Conservation (phyloP, 345 rosid genomes). For the Limnanthes douglasii region DNA sequence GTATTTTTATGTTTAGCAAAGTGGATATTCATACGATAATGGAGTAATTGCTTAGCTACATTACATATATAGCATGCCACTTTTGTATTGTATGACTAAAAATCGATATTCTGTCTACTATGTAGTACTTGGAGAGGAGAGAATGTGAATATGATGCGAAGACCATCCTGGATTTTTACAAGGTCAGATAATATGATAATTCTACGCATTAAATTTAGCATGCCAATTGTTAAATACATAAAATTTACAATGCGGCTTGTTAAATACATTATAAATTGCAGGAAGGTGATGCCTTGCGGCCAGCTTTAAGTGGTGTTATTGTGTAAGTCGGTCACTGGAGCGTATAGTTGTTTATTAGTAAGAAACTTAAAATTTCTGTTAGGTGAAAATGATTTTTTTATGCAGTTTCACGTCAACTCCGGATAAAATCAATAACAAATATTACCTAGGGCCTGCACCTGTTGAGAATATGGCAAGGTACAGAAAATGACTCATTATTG, state of each 20-base stretch:
- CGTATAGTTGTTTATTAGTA: no score
- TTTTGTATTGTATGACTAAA: slow-evolving; percentile 2
- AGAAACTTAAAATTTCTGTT: no score
- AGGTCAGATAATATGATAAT: slow-evolving; percentile 20
- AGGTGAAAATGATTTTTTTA: no score
- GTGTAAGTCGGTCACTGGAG: slow-evolving; percentile 33
- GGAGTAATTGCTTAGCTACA: neutral
- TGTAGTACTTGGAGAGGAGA: slow-evolving; percentile 71
- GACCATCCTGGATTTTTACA: slow-evolving; percentile 59
- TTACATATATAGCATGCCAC: neutral
- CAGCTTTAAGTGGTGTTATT: slow-evolving; percentile 50
- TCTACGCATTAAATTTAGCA: no score
- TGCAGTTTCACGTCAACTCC: slow-evolving; percentile 84
- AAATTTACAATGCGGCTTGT: no score
- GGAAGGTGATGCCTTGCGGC: slow-evolving; percentile 36
- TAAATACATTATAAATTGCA: slow-evolving; percentile 5
- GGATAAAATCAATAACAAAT: slow-evolving; percentile 60
- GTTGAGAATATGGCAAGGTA: slow-evolving; percentile 79
- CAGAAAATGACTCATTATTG: neutral
- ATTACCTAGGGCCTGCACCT: slow-evolving; percentile 87
- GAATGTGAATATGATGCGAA: slow-evolving; percentile 89
- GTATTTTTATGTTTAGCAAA: slow-evolving; percentile 14
- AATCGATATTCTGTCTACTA: neutral
- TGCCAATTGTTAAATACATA: no score
- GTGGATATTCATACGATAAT: neutral